Evolutionary conservation across 352 stramenopile genomes (phyloP), one percentile per base, ranked within the genome.

Genomic region (Phytophthora cryptogea): DNA sequence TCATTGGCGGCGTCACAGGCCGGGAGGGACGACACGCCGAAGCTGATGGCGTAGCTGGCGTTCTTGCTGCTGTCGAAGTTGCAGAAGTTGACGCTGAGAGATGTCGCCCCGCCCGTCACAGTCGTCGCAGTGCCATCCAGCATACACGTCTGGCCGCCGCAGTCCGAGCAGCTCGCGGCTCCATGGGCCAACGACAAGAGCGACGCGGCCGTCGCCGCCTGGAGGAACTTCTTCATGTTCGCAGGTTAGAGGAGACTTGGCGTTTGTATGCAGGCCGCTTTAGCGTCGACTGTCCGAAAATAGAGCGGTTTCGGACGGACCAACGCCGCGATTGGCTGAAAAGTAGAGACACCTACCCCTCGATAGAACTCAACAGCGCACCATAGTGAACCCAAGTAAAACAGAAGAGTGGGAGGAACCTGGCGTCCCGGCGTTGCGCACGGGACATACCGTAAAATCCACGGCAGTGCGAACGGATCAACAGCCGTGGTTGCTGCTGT

Each of bases 31-130:
- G 73, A 75, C 32, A 88, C 63, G 26, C 58, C 61, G 49, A 94
- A 87, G 31, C 54, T 55, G 3, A 90, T 27, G 20, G 43, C 50
- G 52, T 79, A 80, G 7, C 69, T 71, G 42, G 31, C 33, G 27
- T 65, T 64, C 31, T 66, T 51, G 43, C 43, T 30, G 23, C 43
- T 63, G 51, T 87, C 78, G 48, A 74, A 91, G 60, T 92, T 91
- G 74, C 85, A 94, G 51, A 91, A 67, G 28, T 81, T 71, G 33
- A 94, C 45, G 13, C 42, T 57, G 20, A 91, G 42, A 39, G 71
- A 72, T 42, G 66, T 71, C 31, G 68, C 63, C 28, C 77, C 78
- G 9, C 66, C 78, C 28, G 54, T 64, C 9, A 92, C 35, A 4
- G 46, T 42, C 27, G 70, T 68, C 8, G 54, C 42, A 8, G 60